Evolutionary conservation across 2,329 filamentous ascomycete species (phyloP).

Genomic region (Penicillium crustosum): DNA sequence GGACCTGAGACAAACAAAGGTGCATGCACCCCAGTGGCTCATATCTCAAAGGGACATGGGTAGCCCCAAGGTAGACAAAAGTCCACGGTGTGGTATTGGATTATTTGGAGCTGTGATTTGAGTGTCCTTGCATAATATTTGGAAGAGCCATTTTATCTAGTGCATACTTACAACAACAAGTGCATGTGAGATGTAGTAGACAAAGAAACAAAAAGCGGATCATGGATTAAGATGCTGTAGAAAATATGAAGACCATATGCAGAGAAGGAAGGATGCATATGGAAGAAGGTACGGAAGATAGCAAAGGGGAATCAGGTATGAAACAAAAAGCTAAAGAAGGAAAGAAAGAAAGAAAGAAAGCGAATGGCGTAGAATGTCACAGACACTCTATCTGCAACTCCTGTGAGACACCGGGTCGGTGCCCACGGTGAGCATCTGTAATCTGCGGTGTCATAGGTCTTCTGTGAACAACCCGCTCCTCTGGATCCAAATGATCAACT

Average conservation of each 20-base stretch:
- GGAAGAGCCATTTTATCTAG: neutral
- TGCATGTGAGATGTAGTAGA: neutral
- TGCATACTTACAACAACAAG: neutral
- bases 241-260: neutral
- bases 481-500: slow-evolving; percentile 23
- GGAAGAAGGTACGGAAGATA: neutral
- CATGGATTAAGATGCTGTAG: neutral
- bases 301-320: slow-evolving; percentile 7
- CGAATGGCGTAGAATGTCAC: slow-evolving; percentile 8
- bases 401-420: slow-evolving; percentile 35
- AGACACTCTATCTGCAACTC: slow-evolving; percentile 34
- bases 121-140: neutral
- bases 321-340: neutral
- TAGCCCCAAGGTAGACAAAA: neutral
- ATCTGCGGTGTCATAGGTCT: slow-evolving; percentile 31
- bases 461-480: slow-evolving; percentile 33
- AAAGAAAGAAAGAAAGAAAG: slow-evolving; percentile 2
- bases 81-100: neutral
- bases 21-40: neutral
- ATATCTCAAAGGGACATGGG: neutral
- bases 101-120: neutral
- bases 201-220: neutral
- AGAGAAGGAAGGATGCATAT: neutral
- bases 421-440: slow-evolving; percentile 30
- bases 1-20: neutral